phyloP scores from a whole-genome alignment of 2,329 filamentous ascomycete genomes.

The Talaromyces albobiverticillius region DNA sequence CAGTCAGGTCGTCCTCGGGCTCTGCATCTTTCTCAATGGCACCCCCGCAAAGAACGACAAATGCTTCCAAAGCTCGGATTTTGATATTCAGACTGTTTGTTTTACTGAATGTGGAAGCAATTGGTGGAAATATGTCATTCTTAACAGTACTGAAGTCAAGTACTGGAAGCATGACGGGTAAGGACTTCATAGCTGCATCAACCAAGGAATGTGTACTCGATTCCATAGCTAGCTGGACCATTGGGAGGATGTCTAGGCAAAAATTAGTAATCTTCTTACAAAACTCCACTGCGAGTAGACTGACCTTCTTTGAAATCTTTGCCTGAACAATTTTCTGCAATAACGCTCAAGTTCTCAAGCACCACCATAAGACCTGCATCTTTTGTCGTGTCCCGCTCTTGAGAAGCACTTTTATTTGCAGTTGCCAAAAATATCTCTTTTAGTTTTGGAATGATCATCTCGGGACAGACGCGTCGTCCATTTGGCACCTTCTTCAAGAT shows the following conservation, averaged over 20 bases:
- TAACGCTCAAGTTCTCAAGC: slow-evolving; percentile 73
- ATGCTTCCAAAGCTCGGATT: slow-evolving; percentile 84
- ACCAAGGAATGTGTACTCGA: slow-evolving; percentile 86
- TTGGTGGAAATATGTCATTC: slow-evolving; percentile 90
- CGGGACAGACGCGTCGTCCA: slow-evolving; percentile 74
- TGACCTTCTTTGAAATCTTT: slow-evolving; percentile 92
- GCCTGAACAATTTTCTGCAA: slow-evolving; percentile 77
- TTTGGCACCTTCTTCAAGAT: slow-evolving; percentile 77
- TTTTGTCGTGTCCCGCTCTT: slow-evolving; percentile 74
- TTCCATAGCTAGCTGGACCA: slow-evolving; percentile 79
- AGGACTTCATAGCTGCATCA: slow-evolving; percentile 74
- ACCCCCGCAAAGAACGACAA: slow-evolving; percentile 85
- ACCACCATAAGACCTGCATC: slow-evolving; percentile 91
- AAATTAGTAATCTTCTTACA: slow-evolving; percentile 20
- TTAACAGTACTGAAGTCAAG: slow-evolving; percentile 97
- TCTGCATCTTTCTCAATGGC: slow-evolving; percentile 48
- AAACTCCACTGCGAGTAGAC: slow-evolving; percentile 27
- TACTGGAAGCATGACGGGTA: slow-evolving; percentile 78
- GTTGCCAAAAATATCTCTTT: slow-evolving; percentile 75
- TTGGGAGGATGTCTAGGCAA: slow-evolving; percentile 73
- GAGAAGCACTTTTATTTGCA: slow-evolving; percentile 42
- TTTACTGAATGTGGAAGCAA: slow-evolving; percentile 85
- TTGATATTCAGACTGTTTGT: slow-evolving; percentile 95
- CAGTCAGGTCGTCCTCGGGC: slow-evolving; percentile 70
- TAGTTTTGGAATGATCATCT: slow-evolving; percentile 79